Conservation (phyloP, 2,329 filamentous ascomycete species). For the Botrytis squamosa region DNA sequence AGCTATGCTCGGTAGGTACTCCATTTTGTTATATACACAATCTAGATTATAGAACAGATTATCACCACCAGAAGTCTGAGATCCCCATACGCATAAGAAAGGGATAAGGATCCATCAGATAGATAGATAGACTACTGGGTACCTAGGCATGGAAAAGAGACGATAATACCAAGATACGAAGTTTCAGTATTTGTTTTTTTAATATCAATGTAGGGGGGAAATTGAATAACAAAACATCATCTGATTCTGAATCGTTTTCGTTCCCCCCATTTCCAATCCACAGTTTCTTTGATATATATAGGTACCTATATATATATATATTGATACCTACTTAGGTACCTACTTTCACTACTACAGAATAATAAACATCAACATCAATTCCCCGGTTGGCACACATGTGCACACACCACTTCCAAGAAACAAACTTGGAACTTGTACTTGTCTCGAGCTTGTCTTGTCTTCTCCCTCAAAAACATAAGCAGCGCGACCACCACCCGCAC, state of each 20-base stretch:
- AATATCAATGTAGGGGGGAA: neutral
- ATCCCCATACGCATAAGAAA: neutral
- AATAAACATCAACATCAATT: too few species aligned
- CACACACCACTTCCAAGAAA: neutral
- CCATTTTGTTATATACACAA: neutral
- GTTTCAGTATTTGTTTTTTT: neutral
- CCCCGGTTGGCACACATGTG: neutral
- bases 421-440: neutral
- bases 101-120: neutral
- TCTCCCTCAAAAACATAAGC: neutral
- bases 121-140: neutral
- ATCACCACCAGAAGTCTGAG: neutral
- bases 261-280: neutral
- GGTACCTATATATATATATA: neutral
- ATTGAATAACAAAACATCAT: conserved; percentile 3
- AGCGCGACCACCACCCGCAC: neutral
- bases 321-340: neutral
- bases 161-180: neutral
- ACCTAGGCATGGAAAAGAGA: neutral
- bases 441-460: neutral
- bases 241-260: neutral
- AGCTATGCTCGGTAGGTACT: neutral
- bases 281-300: neutral
- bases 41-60: neutral
- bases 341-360: neutral